A percentile compares a stretch with the other conserved stretches of the same genome.
Conservation (phyloP, 176 grass and related monocot species). For the Cenchrus fungigraminus region DNA sequence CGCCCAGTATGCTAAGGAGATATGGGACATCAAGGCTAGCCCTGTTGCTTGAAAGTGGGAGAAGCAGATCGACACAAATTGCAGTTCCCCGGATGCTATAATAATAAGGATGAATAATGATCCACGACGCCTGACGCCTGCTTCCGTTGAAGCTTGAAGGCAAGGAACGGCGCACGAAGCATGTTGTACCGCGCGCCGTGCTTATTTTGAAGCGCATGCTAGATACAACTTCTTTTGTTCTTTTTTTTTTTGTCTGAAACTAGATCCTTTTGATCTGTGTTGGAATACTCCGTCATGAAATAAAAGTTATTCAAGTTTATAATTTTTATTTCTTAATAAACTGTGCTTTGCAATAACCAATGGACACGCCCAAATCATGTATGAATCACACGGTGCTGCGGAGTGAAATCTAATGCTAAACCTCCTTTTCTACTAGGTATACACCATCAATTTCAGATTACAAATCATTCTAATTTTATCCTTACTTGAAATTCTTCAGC, state of each 20-base stretch:
- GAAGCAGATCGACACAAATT: not conserved
- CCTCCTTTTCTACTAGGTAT: too few species aligned
- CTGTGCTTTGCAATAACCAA: not conserved
- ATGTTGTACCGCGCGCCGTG: not conserved
- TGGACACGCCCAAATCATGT: not conserved
- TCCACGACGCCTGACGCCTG: constrained; percentile 37
- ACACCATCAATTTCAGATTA: too few species aligned
- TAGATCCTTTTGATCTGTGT: constrained; percentile 33
- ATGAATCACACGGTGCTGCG: not conserved
- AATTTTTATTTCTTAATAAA: not conserved
- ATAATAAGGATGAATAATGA: constrained; percentile 47
- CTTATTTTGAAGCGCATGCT: constrained; percentile 3
- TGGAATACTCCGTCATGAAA: constrained; percentile 25
- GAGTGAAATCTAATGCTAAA: too few species aligned
- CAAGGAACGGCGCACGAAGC: constrained; percentile 19
- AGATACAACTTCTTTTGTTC: constrained; percentile 31
- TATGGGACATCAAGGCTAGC: constrained; percentile 78
- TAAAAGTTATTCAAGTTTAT: constrained; percentile 27
- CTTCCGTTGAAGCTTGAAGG: constrained; percentile 34
- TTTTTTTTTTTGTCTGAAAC: constrained; percentile 37
- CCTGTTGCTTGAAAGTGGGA: constrained; percentile 52
- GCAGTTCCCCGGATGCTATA: not conserved
- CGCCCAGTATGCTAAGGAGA: constrained; percentile 89
- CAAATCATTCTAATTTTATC: too few species aligned
- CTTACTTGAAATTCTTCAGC: too few species aligned